Conservation (phyloP, 2,329 filamentous ascomycete species). For the Akanthomyces dipterigenus region DNA sequence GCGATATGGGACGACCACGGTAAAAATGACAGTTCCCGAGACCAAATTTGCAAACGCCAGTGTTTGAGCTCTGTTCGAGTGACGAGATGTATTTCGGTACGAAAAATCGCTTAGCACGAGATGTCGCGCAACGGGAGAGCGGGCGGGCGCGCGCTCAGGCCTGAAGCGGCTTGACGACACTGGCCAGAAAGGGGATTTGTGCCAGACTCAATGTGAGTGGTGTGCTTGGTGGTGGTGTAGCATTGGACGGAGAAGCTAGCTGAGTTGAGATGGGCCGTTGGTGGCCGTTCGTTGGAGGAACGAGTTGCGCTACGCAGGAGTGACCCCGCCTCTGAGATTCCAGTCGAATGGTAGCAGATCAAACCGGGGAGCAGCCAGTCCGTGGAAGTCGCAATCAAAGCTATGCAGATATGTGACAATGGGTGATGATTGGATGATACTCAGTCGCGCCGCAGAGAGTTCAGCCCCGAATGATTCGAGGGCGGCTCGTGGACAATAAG, state of each 20-base stretch:
- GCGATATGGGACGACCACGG: background rate
- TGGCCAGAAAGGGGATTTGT: background rate
- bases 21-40: background rate
- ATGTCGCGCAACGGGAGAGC: background rate
- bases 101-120: background rate
- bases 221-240: background rate
- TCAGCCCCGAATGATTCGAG: background rate
- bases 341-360: background rate
- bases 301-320: background rate
- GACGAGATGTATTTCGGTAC: background rate
- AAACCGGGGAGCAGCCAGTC: background rate
- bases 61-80: background rate
- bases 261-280: conserved; percentile 2
- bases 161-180: background rate
- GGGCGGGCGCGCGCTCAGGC: background rate
- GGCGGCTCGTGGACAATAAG: background rate
- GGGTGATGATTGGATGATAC: background rate
- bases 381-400: background rate
- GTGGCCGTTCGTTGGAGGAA: background rate
- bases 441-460: background rate
- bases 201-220: background rate
- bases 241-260: background rate
- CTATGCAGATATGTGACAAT: background rate
- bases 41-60: background rate
- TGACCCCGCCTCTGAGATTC: background rate